These are phyloP conservation scores for Ceratobasidium sp. DNA, from an alignment of 1,284 basidiomycete species.

Conservation along the genomic window DNA sequence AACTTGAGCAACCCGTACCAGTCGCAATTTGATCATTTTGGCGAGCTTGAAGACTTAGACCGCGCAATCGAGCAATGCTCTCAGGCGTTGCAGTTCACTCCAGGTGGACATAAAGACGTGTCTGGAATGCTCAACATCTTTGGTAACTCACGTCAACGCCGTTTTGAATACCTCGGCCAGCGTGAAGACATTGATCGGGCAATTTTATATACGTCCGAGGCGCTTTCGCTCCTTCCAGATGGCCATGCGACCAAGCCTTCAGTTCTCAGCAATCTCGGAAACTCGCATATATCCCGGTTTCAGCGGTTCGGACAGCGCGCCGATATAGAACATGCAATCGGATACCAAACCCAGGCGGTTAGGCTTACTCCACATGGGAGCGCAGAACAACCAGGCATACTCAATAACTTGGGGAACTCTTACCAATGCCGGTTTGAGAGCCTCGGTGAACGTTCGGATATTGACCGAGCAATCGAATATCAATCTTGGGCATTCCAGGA, in stretches of 20 bases:
- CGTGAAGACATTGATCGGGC: neutral
- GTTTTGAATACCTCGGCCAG: neutral
- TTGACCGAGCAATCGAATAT: too few relatives aligned
- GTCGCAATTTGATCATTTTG: too few relatives aligned
- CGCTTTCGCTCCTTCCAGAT: neutral
- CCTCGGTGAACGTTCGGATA: too few relatives aligned
- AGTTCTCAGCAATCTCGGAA: neutral
- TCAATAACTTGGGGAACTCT: conserved; percentile 1
- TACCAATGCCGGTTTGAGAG: neutral
- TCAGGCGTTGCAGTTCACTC: too few relatives aligned
- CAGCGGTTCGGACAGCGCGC: neutral
- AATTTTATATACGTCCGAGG: neutral
- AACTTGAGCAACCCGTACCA: too few relatives aligned
- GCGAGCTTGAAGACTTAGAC: too few relatives aligned
- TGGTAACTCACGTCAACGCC: too few relatives aligned
- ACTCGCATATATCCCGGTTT: neutral
- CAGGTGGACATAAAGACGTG: too few relatives aligned
- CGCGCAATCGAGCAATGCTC: too few relatives aligned
- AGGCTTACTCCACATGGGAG: neutral
- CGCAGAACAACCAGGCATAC: neutral
- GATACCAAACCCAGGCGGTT: neutral
- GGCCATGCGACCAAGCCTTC: neutral
- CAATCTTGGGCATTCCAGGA: too few relatives aligned
- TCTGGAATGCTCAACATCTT: too few relatives aligned
- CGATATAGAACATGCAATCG: neutral